Evolutionary conservation across 257 asterid genomes (phyloP), one percentile per base, ranked within the genome.

Genomic region (Solanum pennellii): DNA sequence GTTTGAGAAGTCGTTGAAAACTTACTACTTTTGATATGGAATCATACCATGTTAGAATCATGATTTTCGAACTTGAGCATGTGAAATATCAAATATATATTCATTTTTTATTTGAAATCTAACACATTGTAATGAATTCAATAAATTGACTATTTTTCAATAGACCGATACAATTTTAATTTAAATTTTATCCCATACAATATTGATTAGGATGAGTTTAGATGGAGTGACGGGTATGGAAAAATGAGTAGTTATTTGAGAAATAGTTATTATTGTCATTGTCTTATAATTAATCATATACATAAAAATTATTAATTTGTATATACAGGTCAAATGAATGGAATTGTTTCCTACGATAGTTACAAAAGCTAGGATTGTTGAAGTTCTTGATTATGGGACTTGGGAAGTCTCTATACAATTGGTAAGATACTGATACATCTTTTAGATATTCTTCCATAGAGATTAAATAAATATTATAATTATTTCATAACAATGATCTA

Each of bases 281-380:
- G 7, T 37, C 14, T 13, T 68, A 3, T 13, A 29, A 44, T 42
- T 23, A 25, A 25, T 66, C 73, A 66, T 25, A 66, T 12, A 66
- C 73, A 0, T 29, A 25, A 69, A 13, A 47, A 16, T 73, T 23
- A 6, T 15, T 3, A 6, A 52, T 80, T n/a, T 60, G 21, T 62
- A 56, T 79, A 84, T 90, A 79, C 91, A 95, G 98, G 80, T 89
- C 82, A 93, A 93, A 87, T 94, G 94, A 95, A 91, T 87, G 92
- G 93, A 93, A 9, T 56, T 92, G 90, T 93, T 96, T 87, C 93
- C 96, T 23, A 90, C 92, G 12, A 92, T 94, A 44, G 94, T 94
- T 86, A 89, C 89, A 6, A 88, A 91, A 83, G 95, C 94, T 4
- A 90, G 86, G 86, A 92, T 88, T 62, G 71, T 94, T 89, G 94